A percentile compares a stretch with the other conserved stretches of the same genome.
phyloP scores from a whole-genome alignment of 495 filamentous ascomycete species.

The Penicillium tannophilum region DNA sequence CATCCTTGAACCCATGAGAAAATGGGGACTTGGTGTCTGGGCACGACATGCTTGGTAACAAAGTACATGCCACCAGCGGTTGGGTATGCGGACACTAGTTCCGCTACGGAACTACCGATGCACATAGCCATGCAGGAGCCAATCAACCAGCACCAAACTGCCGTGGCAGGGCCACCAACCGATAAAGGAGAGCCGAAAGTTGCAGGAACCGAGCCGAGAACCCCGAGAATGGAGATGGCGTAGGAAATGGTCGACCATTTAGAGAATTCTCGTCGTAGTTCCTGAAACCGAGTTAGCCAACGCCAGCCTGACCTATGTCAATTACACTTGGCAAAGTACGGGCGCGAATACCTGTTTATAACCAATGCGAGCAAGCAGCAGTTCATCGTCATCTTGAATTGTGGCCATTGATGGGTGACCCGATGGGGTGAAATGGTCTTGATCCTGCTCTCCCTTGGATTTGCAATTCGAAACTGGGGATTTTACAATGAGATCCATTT shows the following conservation, averaged over 20 bases:
- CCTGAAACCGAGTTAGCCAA: constrained; percentile 31
- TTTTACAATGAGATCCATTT: constrained; percentile 19
- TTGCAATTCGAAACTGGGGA: constrained; percentile 13
- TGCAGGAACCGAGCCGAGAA: constrained; percentile 69
- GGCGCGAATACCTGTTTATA: constrained; percentile 61
- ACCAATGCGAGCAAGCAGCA: constrained; percentile 65
- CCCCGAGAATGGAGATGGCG: constrained; percentile 71
- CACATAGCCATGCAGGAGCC: constrained; percentile 69
- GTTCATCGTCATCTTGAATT: constrained; percentile 66
- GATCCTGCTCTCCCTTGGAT: background rate
- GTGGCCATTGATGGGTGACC: constrained; percentile 38
- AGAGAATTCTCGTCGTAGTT: constrained; percentile 66
- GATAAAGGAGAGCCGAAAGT: constrained; percentile 64
- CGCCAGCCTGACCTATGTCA: background rate
- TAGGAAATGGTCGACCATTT: constrained; percentile 77
- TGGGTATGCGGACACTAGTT: constrained; percentile 64
- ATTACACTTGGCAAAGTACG: background rate
- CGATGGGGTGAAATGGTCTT: background rate
- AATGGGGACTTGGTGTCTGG: constrained; percentile 56
- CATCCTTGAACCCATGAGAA: constrained; percentile 65
- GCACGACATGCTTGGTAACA: constrained; percentile 63
- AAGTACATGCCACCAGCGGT: constrained; percentile 68
- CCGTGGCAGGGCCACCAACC: constrained; percentile 70
- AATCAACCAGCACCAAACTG: constrained; percentile 73
- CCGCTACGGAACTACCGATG: constrained; percentile 65